A percentile compares a stretch with the other conserved stretches of the same genome.
phyloP scores from a whole-genome alignment of 176 grass and related monocot species.

The Coix lacrymajobi region DNA sequence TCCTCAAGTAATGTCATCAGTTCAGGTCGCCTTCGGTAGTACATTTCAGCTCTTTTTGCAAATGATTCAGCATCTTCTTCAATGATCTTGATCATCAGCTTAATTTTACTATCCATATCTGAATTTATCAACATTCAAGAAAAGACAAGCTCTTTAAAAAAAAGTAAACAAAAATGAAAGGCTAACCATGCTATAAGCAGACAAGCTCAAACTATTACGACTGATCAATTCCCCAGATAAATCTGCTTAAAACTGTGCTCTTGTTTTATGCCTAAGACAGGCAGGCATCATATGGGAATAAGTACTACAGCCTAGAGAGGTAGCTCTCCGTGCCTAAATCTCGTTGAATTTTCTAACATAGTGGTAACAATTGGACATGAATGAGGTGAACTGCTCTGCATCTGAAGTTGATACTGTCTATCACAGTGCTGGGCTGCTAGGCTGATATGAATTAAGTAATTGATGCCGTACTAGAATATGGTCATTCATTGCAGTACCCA shows the following conservation, averaged over 20 bases:
- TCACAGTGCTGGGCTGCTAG: not conserved
- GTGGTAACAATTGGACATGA: not conserved
- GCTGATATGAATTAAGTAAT: slow-evolving; percentile 6
- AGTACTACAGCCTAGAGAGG: slow-evolving; percentile 2
- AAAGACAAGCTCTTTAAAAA: slow-evolving; percentile 6
- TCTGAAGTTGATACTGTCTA: slow-evolving; percentile 5
- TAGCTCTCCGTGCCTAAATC: not conserved
- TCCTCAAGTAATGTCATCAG: slow-evolving; percentile 89
- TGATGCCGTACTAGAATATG: not conserved
- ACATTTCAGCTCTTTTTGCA: slow-evolving; percentile 91
- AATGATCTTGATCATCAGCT: slow-evolving; percentile 80
- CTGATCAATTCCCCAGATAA: not conserved
- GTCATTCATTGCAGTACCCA: slow-evolving; percentile 5
- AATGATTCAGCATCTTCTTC: slow-evolving; percentile 98
- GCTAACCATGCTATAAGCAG: not conserved
- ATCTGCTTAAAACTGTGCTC: not conserved
- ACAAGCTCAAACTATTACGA: not conserved
- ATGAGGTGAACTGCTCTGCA: not conserved
- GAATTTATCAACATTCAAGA: slow-evolving; percentile 14
- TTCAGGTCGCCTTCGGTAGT: slow-evolving; percentile 82
- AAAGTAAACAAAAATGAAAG: not conserved
- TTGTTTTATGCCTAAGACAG: not conserved
- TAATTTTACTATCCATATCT: slow-evolving; percentile 88
- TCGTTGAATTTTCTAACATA: not conserved
- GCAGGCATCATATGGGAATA: not conserved